Evolutionary conservation across 2,329 filamentous ascomycete species (phyloP), one percentile per base, ranked within the genome.

Genomic region (Malbranchea zuffiana): DNA sequence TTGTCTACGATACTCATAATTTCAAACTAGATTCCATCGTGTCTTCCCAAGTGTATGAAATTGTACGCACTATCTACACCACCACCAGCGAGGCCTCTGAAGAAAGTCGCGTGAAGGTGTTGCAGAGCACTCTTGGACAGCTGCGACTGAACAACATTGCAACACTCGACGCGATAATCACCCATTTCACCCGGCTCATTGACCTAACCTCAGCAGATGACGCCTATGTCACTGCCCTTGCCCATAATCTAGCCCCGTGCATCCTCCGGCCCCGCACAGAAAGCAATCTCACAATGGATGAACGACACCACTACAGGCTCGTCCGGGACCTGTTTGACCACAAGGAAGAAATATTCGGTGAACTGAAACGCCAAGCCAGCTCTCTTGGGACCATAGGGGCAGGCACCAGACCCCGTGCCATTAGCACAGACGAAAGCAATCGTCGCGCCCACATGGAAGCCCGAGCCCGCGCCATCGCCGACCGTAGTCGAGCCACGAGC

Each of bases 1-100:
- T 45, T 27, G 8, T 10, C 35, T 26, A 15, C 12, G 29, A 13
- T 27, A 15, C 30, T 16, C 2, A 3, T 5, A 16, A 12, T 37
- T 25, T 25, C 23, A 25, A 25, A 32, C 3, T 48, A 90, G 90
- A 98, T 62, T 96, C 90, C n/a, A 72, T 98, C 44, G 88, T 98
- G 44, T 96, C 90, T 39, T 93, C 86, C 26, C 88, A 96, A 57
- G 86, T 98, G 41, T 98, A 98, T 60, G 92, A 98, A 65, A 96
- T 98, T 54, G 80, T 98, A 56, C 87, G 94, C 64, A 96, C 86
- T 2, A 92, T 98, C 47, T 98, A 98, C 66, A 80, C 78, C 31
- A 80, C 85, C 8, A 71, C 81, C 31, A 73, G 81, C 27, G 84
- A 93, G 40, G 73, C 75, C 11, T 77, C 78, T 3, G 83, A 93